These are phyloP conservation scores for Thalassiosira exigua DNA, from an alignment of 352 stramenopile species.

Conservation along the genomic window DNA sequence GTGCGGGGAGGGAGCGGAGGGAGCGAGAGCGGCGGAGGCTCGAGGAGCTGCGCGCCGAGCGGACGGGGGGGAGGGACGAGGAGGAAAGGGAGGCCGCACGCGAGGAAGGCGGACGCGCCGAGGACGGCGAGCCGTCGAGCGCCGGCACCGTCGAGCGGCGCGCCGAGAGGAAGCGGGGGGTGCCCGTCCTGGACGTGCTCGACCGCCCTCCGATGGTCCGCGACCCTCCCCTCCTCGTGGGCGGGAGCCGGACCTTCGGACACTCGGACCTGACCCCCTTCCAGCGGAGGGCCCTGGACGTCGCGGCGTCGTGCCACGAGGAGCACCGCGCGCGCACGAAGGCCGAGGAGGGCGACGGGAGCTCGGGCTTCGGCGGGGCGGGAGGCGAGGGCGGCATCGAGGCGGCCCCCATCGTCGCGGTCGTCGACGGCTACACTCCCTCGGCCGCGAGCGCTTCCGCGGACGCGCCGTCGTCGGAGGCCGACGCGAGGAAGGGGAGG, in stretches of 20 bases:
- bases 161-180: neutral
- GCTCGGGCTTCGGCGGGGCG: neutral
- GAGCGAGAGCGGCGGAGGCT: constrained; percentile 7
- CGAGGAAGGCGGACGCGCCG: neutral
- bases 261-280: constrained; percentile 27
- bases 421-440: constrained; percentile 61
- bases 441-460: neutral
- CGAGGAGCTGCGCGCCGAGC: constrained; percentile 3
- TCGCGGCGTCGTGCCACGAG: constrained; percentile 20
- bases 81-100: neutral
- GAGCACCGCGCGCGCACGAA: constrained; percentile 22
- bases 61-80: constrained; percentile 9
- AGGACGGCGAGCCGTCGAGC: neutral
- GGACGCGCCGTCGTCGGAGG: neutral
- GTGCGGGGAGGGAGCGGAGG: constrained; percentile 13
- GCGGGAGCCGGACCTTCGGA: constrained; percentile 10
- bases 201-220: neutral
- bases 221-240: constrained; percentile 27
- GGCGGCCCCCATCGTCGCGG: constrained; percentile 60
- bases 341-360: neutral
- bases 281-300: constrained; percentile 31
- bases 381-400: constrained; percentile 16
- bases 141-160: neutral
- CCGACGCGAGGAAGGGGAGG: constrained; percentile 4
- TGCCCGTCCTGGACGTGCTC: constrained; percentile 23